Evolutionary conservation across 208 protist genomes (phyloP), one percentile per base, ranked within the genome.

Genomic region (Wallacemonas sp.): DNA sequence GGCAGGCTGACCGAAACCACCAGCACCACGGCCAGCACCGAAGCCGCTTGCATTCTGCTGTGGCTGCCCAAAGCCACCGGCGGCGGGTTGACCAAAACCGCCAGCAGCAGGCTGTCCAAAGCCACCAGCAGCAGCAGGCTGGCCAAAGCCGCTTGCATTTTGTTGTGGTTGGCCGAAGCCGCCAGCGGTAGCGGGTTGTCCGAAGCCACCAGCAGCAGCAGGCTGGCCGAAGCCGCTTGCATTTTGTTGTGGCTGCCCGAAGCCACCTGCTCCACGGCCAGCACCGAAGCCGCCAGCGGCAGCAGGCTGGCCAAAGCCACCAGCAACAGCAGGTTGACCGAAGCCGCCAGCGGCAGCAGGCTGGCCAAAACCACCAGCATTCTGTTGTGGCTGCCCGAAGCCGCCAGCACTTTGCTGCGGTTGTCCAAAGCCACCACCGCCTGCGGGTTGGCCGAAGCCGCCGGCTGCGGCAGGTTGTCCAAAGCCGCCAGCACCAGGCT

Each of bases 181-280:
- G 21, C 59, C 59, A 52, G 24, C 38, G 10, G 19, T 34, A 26
- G 42, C 42, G 19, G 55, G 55, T 38, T 38, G 34, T 22, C 55
- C 55, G 36, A 65, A 65, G 59, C 59, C 59, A 54, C 59, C 59
- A 24, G 55, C 36, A 6, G n/a, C n/a, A n/a, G 27, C 33, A 24
- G 59, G 59, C 30, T 45, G 34, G 21, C 55, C 55, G 22, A 65
- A 65, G 59, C 59, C 59, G 21, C 59, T 27, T n/a, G 13, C 50
- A 15, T 9, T 34, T 3, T 12, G 59, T 33, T 45, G 32, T n/a
- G 34, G 58, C 21, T 64, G 58, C 4, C 58, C 58, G 30, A 64
- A 64, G 19, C 58, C 58, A 15, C 58, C 52, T 37, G 52, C 52
- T 9, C 37, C 37, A 15, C 37, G 37, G 37, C 37, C 37, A 9